phyloP scores from a whole-genome alignment of 805 yeast genomes.

The Saturnispora silvae region DNA sequence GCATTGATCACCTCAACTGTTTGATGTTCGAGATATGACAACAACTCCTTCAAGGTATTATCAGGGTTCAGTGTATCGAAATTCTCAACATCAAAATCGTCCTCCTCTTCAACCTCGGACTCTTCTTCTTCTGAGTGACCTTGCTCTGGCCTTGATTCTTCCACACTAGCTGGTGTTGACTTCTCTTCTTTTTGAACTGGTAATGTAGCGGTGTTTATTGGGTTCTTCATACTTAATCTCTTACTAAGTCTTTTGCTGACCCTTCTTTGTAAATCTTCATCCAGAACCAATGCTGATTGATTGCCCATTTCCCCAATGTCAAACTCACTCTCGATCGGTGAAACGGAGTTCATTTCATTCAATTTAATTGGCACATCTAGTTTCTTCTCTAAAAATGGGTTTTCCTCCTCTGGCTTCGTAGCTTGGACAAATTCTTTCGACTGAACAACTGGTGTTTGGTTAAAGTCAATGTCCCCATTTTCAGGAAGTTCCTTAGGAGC shows the following conservation, averaged over 20 bases:
- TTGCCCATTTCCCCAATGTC: neutral
- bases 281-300: conserved; percentile 10
- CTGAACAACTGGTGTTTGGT: neutral
- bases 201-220: neutral
- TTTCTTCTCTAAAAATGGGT: conserved; percentile 7
- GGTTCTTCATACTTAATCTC: neutral
- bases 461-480: neutral
- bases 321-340: conserved; percentile 2
- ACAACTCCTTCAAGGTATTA: conserved; percentile 73
- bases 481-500: too few species aligned
- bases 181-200: neutral
- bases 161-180: neutral
- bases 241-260: conserved; percentile 9
- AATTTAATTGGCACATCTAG: conserved; percentile 1
- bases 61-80: conserved; percentile 83
- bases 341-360: neutral
- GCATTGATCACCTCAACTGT: conserved; percentile 86
- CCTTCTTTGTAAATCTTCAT: conserved; percentile 9
- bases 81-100: conserved; percentile 51
- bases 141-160: conserved; percentile 7
- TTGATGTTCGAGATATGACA: conserved; percentile 83
- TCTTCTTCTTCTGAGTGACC: too few species aligned
- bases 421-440: neutral
- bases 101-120: conserved; percentile 20
- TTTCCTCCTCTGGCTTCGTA: neutral